Conservation (phyloP, 768 basidiomycete genomes). For the Tricholoma saponaceum region DNA sequence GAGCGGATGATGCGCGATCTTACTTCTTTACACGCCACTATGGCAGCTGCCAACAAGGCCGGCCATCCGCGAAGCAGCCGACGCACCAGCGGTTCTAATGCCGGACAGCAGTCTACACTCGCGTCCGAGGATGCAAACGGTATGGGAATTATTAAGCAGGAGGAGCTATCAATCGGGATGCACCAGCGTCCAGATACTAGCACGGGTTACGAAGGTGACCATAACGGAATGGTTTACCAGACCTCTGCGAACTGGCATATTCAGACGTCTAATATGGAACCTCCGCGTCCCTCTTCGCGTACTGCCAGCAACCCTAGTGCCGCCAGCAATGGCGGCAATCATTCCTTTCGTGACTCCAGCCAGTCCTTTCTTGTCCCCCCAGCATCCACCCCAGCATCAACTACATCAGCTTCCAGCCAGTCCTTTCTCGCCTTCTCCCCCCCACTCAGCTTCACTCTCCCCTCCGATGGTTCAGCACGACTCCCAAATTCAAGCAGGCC, state of each 20-base stretch:
- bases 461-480: slow-evolving; percentile 21
- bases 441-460: slow-evolving; percentile 26
- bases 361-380: slow-evolving; percentile 78
- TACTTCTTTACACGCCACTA: slow-evolving; percentile 75
- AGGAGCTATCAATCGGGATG: slow-evolving; percentile 28
- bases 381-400: slow-evolving; percentile 30
- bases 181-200: slow-evolving; percentile 60
- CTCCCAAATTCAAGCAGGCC: slow-evolving; percentile 33
- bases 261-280: slow-evolving; percentile 34
- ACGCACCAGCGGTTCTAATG: slow-evolving; percentile 1
- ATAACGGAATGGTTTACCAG: slow-evolving; percentile 27
- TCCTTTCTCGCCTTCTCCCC: slow-evolving; percentile 65
- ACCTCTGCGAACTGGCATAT: slow-evolving; percentile 32
- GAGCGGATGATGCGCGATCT: slow-evolving; percentile 91
- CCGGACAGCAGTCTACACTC: neutral
- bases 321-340: slow-evolving; percentile 31
- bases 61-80: slow-evolving; percentile 12
- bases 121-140: slow-evolving; percentile 4
- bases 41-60: slow-evolving; percentile 57
- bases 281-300: slow-evolving; percentile 4
- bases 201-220: slow-evolving; percentile 64
- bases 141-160: slow-evolving; percentile 35
- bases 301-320: slow-evolving; percentile 4
- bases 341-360: slow-evolving; percentile 79
- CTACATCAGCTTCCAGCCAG: slow-evolving; percentile 41